Base-by-base conservation (phyloP, 768 basidiomycete species). In the Naganishia onofrii region DNA sequence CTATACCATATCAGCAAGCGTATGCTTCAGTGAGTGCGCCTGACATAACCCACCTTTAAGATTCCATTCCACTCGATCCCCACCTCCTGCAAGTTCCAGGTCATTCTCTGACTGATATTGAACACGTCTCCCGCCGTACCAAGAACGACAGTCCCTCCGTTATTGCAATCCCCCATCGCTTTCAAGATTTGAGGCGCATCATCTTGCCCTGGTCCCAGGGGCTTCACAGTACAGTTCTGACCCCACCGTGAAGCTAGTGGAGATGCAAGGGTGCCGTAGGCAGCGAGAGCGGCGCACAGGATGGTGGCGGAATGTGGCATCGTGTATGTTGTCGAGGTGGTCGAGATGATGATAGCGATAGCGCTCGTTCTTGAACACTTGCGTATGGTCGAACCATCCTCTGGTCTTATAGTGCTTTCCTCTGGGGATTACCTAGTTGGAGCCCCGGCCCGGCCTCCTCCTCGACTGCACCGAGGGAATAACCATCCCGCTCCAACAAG, bases 81-180 rank as follows among this genome's bases (percentile, higher is more conserved):
- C 2, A 57, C 56, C 29, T 57, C 29, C 19, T 38, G 19, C 31
- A 57, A 32, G 56, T 57, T 57, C 56, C 56, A 57, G 6, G 56
- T 57, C 56, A 57, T 57, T 28, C 36, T 57, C 56, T 57, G 56
- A 57, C 56, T 57, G 56, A 57, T 57, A 15, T 57, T 57, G 56
- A 57, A 57, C 3, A 57, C 56, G 13, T 57, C 56, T 3, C 56
- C 56, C 8, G 56, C 56, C 4, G 56, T 28, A 31, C 56, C 56
- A 17, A 57, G 56, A 28, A 57, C 36, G 36, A 57, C 56, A 2
- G 56, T 57, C 4, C 56, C 56, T 21, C 56, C 56, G 23, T 57
- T 31, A 28, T 57, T 57, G 56, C 56, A 57, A 19, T 57, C 21
- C 23, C 26, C 36, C 56, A 57, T 57, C 17, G 56, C 56, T 31